Evolutionary conservation across 2,329 filamentous ascomycete genomes (phyloP).

Genomic region (Neofusicoccum cordaticola): DNA sequence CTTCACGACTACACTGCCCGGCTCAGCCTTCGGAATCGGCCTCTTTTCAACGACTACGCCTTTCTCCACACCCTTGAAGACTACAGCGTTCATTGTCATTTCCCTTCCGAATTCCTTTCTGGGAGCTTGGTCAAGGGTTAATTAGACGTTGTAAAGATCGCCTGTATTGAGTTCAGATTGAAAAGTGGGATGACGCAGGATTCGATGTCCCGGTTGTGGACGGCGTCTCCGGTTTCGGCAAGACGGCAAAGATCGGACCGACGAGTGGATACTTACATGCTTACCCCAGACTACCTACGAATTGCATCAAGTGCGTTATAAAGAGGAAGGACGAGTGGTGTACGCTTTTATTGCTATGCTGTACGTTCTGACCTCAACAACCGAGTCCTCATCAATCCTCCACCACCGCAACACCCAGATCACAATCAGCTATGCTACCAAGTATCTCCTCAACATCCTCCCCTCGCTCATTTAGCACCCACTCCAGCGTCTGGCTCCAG

Average conservation of each 20-base stretch:
- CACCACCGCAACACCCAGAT: slow-evolving; percentile 61
- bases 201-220: not conserved
- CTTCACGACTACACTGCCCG: slow-evolving; percentile 76
- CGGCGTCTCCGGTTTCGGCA: not conserved
- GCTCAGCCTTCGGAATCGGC: slow-evolving; percentile 70
- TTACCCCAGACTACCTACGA: too few species aligned
- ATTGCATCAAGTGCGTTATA: too few species aligned
- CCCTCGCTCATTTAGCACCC: slow-evolving; percentile 56
- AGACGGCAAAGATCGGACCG: not conserved
- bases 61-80: slow-evolving; percentile 76
- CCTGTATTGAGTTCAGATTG: not conserved
- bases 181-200: not conserved
- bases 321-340: too few species aligned
- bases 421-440: slow-evolving; percentile 64
- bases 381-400: slow-evolving; percentile 16
- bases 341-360: too few species aligned
- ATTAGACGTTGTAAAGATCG: too few species aligned
- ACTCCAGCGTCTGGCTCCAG: slow-evolving; percentile 57
- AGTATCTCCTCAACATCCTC: slow-evolving; percentile 57
- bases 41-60: slow-evolving; percentile 71
- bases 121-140: too few species aligned
- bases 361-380: not conserved
- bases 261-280: too few species aligned
- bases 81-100: slow-evolving; percentile 73
- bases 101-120: not conserved